Percentiles rank a stretch among this genome's conserved stretches.
phyloP scores from a whole-genome alignment of 345 rosid species.

The Eucalyptus tenuipes region DNA sequence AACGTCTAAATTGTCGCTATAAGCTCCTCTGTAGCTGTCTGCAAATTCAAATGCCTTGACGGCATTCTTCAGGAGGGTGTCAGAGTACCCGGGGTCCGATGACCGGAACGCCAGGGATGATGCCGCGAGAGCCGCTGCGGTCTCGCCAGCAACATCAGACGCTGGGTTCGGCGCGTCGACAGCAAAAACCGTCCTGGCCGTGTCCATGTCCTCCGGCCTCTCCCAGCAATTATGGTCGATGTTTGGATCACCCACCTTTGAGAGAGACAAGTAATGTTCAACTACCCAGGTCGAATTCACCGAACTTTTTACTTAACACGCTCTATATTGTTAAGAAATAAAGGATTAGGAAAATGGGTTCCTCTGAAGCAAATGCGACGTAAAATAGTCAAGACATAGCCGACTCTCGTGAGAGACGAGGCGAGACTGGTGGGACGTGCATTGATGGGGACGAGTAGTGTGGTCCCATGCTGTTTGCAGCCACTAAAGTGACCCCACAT shows the following conservation, averaged over 20 bases:
- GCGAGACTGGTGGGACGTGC: not conserved
- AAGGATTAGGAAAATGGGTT: not conserved
- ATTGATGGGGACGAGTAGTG: not conserved
- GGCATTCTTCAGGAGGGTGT: slow-evolving; percentile 57
- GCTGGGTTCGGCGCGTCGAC: slow-evolving; percentile 84
- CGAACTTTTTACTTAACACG: not conserved
- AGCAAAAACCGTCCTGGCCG: slow-evolving; percentile 61
- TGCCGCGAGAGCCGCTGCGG: slow-evolving; percentile 78
- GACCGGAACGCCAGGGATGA: slow-evolving; percentile 76
- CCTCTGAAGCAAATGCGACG: not conserved
- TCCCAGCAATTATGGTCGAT: slow-evolving; percentile 93
- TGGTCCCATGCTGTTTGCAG: not conserved
- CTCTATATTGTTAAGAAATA: not conserved
- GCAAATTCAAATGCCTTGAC: slow-evolving; percentile 51
- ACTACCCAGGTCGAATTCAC: not conserved
- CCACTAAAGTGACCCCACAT: not conserved
- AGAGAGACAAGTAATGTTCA: not conserved
- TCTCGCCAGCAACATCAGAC: slow-evolving; percentile 88
- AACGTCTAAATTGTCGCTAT: slow-evolving; percentile 62
- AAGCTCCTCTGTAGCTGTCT: slow-evolving; percentile 82
- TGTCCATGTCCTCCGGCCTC: slow-evolving; percentile 98
- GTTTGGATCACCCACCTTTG: slow-evolving; percentile 91
- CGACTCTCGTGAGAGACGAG: not conserved
- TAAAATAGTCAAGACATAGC: not conserved
- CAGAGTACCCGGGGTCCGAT: slow-evolving; percentile 69